phyloP scores from a whole-genome alignment of 805 yeast species.

The Candida ortonii region DNA sequence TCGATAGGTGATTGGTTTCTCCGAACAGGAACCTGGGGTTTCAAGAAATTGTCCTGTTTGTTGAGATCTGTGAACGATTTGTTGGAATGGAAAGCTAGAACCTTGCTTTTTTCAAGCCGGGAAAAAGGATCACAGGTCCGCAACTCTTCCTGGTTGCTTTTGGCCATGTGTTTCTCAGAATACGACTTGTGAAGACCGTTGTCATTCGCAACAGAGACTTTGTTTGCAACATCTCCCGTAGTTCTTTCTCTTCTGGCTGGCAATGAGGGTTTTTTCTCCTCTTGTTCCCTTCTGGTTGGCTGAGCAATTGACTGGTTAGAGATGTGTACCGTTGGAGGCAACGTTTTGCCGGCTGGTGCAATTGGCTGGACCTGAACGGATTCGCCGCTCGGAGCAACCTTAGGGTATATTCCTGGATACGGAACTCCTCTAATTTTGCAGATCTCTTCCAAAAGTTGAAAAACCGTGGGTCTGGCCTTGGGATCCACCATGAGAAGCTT shows the following conservation, averaged over 20 bases:
- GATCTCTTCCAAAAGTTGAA: constrained; percentile 66
- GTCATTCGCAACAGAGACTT: constrained; percentile 4
- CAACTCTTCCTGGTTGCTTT: constrained; percentile 1
- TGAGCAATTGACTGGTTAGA: background rate
- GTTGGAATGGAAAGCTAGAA: constrained; percentile 22
- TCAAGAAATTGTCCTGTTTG: constrained; percentile 9
- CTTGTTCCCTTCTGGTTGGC: constrained; percentile 1
- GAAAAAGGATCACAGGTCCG: constrained; percentile 40
- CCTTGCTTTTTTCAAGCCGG: constrained; percentile 38
- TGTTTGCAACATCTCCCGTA: constrained; percentile 10
- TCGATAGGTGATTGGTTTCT: constrained; percentile 13
- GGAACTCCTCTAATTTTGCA: constrained; percentile 55
- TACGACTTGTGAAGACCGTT: constrained; percentile 16
- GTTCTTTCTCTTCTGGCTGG: constrained; percentile 21
- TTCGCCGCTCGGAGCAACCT: constrained; percentile 13
- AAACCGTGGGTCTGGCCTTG: constrained; percentile 66
- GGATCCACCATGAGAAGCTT: constrained; percentile 66
- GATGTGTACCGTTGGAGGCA: background rate
- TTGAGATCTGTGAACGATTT: constrained; percentile 13
- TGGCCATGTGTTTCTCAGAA: constrained; percentile 14
- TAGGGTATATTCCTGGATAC: constrained; percentile 31
- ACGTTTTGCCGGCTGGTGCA: background rate
- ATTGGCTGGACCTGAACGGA: too few species aligned
- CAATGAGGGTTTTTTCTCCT: constrained; percentile 8
- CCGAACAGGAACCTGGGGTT: constrained; percentile 6